A percentile compares a stretch with the other conserved stretches of the same genome.
Conservation (phyloP, 257 asterid genomes). For the Fraxinus pennsylvanica region DNA sequence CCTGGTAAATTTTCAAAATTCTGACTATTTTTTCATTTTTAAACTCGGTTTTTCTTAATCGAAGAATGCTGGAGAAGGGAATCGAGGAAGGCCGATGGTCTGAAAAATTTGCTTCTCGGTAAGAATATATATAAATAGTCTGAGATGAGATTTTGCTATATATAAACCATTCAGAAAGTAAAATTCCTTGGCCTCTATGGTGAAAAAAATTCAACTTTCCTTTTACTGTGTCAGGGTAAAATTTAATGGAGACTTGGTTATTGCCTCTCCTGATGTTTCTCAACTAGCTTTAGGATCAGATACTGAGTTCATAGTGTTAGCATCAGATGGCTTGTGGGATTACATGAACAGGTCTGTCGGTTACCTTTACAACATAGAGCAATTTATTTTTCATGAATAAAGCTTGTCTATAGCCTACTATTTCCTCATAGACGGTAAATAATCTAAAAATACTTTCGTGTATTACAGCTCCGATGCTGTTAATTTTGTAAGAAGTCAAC, state of each 20-base stretch:
- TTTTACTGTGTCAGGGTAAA: slow-evolving; percentile 50
- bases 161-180: not conserved
- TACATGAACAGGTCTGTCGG: slow-evolving; percentile 63
- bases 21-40: slow-evolving; percentile 9
- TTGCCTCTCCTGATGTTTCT: slow-evolving; percentile 76
- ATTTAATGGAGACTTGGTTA: slow-evolving; percentile 72
- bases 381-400: not conserved
- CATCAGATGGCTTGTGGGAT: slow-evolving; percentile 99
- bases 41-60: slow-evolving; percentile 13
- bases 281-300: slow-evolving; percentile 75
- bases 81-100: slow-evolving; percentile 83
- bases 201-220: slow-evolving; percentile 11
- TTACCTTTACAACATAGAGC: not conserved
- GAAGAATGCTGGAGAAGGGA: slow-evolving; percentile 91
- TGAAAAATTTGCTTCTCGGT: slow-evolving; percentile 87
- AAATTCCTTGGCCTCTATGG: not conserved
- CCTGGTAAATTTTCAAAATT: slow-evolving; percentile 6
- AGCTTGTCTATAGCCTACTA: not conserved
- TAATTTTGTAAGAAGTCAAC: slow-evolving; percentile 71
- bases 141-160: not conserved
- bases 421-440: not conserved
- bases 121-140: slow-evolving; percentile 19
- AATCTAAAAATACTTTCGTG: not conserved
- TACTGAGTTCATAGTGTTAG: slow-evolving; percentile 70
- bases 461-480: slow-evolving; percentile 67